Percentiles rank a stretch among this genome's conserved stretches.
phyloP scores from a whole-genome alignment of 2,329 filamentous ascomycete genomes.

The Fonsecaea pugnacius region DNA sequence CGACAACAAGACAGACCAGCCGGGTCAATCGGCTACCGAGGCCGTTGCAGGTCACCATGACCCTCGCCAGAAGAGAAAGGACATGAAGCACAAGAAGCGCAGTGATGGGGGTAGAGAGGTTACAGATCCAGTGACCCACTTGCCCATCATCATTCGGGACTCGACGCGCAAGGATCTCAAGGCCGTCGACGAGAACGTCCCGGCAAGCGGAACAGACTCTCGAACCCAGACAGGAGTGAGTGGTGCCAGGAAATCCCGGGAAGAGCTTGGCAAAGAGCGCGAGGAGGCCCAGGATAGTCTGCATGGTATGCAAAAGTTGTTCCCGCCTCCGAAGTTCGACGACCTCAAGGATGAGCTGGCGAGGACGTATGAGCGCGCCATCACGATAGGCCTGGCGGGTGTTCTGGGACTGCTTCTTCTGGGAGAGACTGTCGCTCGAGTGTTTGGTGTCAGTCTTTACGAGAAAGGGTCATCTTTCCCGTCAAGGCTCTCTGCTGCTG shows the following conservation, averaged over 20 bases:
- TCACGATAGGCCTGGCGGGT: slow-evolving; percentile 43
- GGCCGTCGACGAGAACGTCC: slow-evolving; percentile 52
- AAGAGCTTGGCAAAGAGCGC: slow-evolving; percentile 50
- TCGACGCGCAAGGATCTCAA: slow-evolving; percentile 67
- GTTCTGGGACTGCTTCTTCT: slow-evolving; percentile 35
- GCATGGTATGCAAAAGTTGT: slow-evolving; percentile 55
- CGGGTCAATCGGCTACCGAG: slow-evolving; percentile 34
- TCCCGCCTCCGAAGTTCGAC: slow-evolving; percentile 59
- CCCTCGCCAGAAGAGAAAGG: slow-evolving; percentile 54
- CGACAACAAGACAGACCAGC: slow-evolving; percentile 15
- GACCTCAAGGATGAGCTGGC: slow-evolving; percentile 51
- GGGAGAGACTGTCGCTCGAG: slow-evolving; percentile 16
- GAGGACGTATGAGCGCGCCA: slow-evolving; percentile 51
- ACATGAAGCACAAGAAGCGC: slow-evolving; percentile 54
- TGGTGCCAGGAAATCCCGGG: slow-evolving; percentile 51
- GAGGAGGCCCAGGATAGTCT: slow-evolving; percentile 49
- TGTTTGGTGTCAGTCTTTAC: slow-evolving; percentile 17
- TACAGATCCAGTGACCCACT: slow-evolving; percentile 73
- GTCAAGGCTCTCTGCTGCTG: slow-evolving; percentile 8
- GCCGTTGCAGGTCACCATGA: slow-evolving; percentile 39
- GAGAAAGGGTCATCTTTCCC: slow-evolving; percentile 12
- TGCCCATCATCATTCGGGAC: slow-evolving; percentile 70
- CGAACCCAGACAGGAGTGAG: slow-evolving; percentile 52
- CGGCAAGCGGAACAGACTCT: slow-evolving; percentile 46
- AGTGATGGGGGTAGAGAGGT: slow-evolving; percentile 62